A percentile compares a stretch with the other conserved stretches of the same genome.
Conservation (phyloP, 352 stramenopile species). For the Globisporangium emineosum region DNA sequence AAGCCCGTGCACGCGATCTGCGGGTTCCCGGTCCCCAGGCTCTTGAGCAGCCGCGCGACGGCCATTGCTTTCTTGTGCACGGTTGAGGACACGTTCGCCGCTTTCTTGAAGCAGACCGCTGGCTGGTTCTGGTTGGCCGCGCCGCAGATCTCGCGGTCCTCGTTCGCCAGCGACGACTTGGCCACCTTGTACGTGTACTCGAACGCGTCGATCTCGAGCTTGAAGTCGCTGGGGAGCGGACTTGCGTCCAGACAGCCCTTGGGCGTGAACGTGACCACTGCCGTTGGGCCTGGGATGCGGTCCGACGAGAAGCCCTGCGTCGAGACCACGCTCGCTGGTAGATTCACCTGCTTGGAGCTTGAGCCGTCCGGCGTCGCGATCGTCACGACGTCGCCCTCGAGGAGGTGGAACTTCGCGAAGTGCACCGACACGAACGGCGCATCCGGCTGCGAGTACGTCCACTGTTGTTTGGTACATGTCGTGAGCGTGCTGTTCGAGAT, state of each 20-base stretch:
- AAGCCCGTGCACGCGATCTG: slow-evolving; percentile 39
- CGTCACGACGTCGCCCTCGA: slow-evolving; percentile 26
- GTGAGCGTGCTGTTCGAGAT: slow-evolving; percentile 34
- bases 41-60: slow-evolving; percentile 37
- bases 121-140: slow-evolving; percentile 32
- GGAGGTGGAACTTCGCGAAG: slow-evolving; percentile 35
- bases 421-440: slow-evolving; percentile 42
- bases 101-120: slow-evolving; percentile 31
- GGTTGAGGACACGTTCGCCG: slow-evolving; percentile 14
- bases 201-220: slow-evolving; percentile 32
- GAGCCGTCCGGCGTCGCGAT: slow-evolving; percentile 22
- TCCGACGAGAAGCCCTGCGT: slow-evolving; percentile 31
- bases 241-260: slow-evolving; percentile 2
- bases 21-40: slow-evolving; percentile 13
- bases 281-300: slow-evolving; percentile 22
- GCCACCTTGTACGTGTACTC: slow-evolving; percentile 22
- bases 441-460: slow-evolving; percentile 22
- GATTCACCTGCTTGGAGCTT: slow-evolving; percentile 18
- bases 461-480: slow-evolving; percentile 19
- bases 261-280: slow-evolving; percentile 29
- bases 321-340: slow-evolving; percentile 13
- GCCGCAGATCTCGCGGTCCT: slow-evolving; percentile 26
- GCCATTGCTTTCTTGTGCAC: slow-evolving; percentile 29
- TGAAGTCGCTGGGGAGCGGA: slow-evolving; percentile 18
- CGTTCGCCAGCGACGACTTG: slow-evolving; percentile 12